Conservation (phyloP, 2,329 filamentous ascomycete species). For the Colletotrichum tropicicola region DNA sequence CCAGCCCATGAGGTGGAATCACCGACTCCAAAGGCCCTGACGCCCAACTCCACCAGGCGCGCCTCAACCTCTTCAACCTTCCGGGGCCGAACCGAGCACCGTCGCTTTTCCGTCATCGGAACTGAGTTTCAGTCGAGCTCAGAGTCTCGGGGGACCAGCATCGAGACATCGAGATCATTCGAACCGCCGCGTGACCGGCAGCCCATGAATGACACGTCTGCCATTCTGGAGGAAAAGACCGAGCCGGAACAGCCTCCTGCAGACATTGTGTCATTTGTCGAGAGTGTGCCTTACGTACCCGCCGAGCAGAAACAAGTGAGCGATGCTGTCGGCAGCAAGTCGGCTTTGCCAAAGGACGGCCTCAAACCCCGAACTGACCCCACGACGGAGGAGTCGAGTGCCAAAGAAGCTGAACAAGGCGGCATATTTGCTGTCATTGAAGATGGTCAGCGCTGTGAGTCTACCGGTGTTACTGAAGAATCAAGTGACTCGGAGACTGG, state of each 20-base stretch:
- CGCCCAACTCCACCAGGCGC: slow-evolving; percentile 16
- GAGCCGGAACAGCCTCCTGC: background rate
- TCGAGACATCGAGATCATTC: background rate
- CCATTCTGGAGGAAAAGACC: background rate
- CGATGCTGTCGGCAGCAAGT: background rate
- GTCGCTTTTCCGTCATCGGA: slow-evolving; percentile 20
- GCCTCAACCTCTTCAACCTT: slow-evolving; percentile 12
- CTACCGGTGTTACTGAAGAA: too few relatives aligned
- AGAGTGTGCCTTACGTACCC: background rate
- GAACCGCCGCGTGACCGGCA: background rate
- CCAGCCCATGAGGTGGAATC: slow-evolving; percentile 40
- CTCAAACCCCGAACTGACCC: background rate
- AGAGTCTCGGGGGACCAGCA: slow-evolving; percentile 8
- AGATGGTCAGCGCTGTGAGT: too few relatives aligned
- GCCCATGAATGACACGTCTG: background rate
- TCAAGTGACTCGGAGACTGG: background rate
- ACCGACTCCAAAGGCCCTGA: slow-evolving; percentile 24
- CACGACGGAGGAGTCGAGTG: background rate
- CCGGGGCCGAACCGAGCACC: slow-evolving; percentile 16
- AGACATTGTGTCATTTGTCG: background rate
- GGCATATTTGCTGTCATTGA: too few relatives aligned
- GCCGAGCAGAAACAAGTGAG: background rate
- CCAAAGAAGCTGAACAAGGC: too few relatives aligned
- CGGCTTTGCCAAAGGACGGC: background rate
- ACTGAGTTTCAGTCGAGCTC: slow-evolving; percentile 16